Base-by-base conservation (phyloP, 768 basidiomycete genomes). In the Porphyrellus cyaneotinctus region DNA sequence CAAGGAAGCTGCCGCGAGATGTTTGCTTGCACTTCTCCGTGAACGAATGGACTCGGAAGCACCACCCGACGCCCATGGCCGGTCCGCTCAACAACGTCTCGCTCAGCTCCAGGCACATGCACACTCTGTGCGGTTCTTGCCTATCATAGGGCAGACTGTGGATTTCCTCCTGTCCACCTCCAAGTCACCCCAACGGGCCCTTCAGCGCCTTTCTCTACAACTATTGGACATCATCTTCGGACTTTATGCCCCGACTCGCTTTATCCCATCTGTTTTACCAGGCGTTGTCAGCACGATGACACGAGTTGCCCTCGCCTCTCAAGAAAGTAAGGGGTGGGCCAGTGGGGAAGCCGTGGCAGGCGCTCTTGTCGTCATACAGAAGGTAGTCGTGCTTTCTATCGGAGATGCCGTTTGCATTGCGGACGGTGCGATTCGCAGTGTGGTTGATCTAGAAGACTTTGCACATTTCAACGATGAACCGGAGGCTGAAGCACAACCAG, bases 111-210 rank as follows among this genome's bases (percentile, higher is more conserved):
- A 64, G 57, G 39, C 49, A 0, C 72, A 74, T 49, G 70, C 80
- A 2, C 76, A 73, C 36, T 69, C 75, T 17, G 43, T 69, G 35
- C 75, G 74, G 52, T 84, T 91, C 60, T 72, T 87, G 32, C 87
- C 95, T 7, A 75, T 95, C 36, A 71, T 95, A 28, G 95, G 93
- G 13, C 89, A 89, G 67, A 90, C 88, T 11, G 69, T 97, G 35
- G 83, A 88, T 57, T 81, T 83, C 7, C 73, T 94, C n/a, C 74
- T 95, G 44, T 68, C 63, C 13, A 75, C 80, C 12, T 72, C 85
- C 1, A 72, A 76, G 46, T 85, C 89, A 4, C 72, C 72, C 7
- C 75, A 84, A 56, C 67, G 78, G 5, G 67, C 79, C n/a, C 71
- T 95, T 33, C 90, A 92, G 58, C 71, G 73, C 15, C 53, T 75